Base-by-base conservation (phyloP, 2,329 filamentous ascomycete species). In the Paraconiothyrium sp. region DNA sequence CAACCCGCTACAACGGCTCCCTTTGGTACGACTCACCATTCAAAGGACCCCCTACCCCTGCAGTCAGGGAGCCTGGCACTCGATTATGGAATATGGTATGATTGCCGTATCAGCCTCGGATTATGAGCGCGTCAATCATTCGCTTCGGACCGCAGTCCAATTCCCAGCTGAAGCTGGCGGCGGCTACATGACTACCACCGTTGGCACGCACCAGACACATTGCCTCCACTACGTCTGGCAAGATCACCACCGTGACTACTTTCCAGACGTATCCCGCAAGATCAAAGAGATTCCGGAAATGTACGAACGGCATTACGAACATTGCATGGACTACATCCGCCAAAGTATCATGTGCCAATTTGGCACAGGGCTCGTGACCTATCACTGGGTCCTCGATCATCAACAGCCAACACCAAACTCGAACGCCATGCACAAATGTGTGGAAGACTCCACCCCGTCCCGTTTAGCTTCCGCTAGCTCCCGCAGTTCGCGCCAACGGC, bases 291-390 rank as follows among this genome's bases (percentile, higher is more conserved):
- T 48, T 16, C 46, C 46, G 11, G 46, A 48, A 24, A 48, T 48
- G 46, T 48, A 48, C 32, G 46, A 48, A 13, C 46, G 46, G 24
- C 46, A 48, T 32, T 48, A 24, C 22, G 46, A 48, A n/a, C 46
- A 48, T 14, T 48, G 46, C 46, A n/a, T 48, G 11, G 46, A 48
- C 27, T 48, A 24, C 14, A 32, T 48, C 27, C 46, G 46, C 24
- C 46, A 48, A 24, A 48, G 24, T 24, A 30, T 48, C 24, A 48
- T 48, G 46, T 48, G 46, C 24, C 20, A 48, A 4, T 48, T 48
- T n/a, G 46, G 32, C 46, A 48, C 22, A 10, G 46, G 24, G 4
- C 46, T 48, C 3, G 16, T 48, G 7, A 48, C 46, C 13, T 48
- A 24, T n/a, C 24, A 48, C 14, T 48, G 46, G 46, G 46, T 48